Evolutionary conservation across 2,329 filamentous ascomycete species (phyloP), one percentile per base, ranked within the genome.

Genomic region (Calonectria pseudoturangicola): DNA sequence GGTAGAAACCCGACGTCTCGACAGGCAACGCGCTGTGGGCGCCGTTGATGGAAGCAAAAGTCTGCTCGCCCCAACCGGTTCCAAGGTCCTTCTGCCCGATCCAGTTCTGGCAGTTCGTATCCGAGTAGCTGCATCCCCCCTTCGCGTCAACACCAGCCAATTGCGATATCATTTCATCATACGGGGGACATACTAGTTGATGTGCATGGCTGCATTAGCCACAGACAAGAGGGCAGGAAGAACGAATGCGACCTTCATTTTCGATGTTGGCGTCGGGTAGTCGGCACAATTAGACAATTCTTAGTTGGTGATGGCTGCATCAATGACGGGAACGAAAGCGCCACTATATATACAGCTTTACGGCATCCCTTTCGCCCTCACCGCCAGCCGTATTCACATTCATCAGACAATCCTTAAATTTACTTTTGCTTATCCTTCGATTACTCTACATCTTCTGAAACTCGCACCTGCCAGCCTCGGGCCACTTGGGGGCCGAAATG

Each of bases 91-190:
- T 69, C 56, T 69, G 66, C 36, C 66, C 47, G 47, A 69, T 69
- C 66, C 66, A 69, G 58, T 69, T 69, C 66, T 69, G 33, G 27
- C 66, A 69, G 66, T 69, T 69, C 45, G 66, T 69, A 43, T 69
- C 66, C 36, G 66, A 69, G 36, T 69, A 69, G 47, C 56, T 69
- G 43, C 41, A 30, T 56, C 47, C 25, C 6, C 56, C 28, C 6
- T 60, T 60, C 21, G 43, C 33, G 66, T 69, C 10, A 64, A 45
- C 18, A 15, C 8, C 16, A 18, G 7, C 43, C 2, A 5, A 36
- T 36, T 36, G 33, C 33, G 33, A 36, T 36, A 36, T 36, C 33
- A 36, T 36, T 36, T 27, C n/a, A 41, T 63, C 10, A 15, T 1
- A n/a, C 3, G 8, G 3, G 28, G 5, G 27, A n/a, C 66, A 63